A percentile compares a stretch with the other conserved stretches of the same genome.
Evolutionary conservation across 2,329 filamentous ascomycete species (phyloP).

Genomic region (Aspergillus fumigatiaffinis): DNA sequence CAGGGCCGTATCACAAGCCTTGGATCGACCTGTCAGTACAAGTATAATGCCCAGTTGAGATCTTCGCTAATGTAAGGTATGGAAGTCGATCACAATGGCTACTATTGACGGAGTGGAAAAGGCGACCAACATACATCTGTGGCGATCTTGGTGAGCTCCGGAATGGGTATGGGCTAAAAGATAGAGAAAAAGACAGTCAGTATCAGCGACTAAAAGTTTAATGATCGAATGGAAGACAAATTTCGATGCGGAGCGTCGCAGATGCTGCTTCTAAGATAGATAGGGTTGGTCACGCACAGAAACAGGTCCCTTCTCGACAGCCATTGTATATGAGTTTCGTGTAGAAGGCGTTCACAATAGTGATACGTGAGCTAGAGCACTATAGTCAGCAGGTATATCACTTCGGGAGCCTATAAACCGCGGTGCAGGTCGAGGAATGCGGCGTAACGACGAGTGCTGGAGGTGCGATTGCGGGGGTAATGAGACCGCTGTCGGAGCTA

Average conservation of each 20-base stretch:
- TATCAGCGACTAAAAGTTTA: not conserved
- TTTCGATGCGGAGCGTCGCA: not conserved
- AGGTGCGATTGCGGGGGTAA: constrained; percentile 11
- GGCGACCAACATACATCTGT: constrained; percentile 61
- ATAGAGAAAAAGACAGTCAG: not conserved
- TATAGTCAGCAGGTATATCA: constrained; percentile 11
- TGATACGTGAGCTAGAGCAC: not conserved
- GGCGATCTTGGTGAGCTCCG: constrained; percentile 79
- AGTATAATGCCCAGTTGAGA: not conserved
- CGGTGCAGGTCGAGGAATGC: constrained; percentile 10
- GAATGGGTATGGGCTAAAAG: constrained; percentile 67
- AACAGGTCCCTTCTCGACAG: constrained; percentile 25
- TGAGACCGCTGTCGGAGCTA: not conserved
- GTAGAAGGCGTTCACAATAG: not conserved
- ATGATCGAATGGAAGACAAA: not conserved
- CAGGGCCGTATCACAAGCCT: constrained; percentile 82
- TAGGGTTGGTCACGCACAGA: constrained; percentile 19
- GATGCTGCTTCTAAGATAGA: constrained; percentile 4
- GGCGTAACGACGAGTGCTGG: constrained; percentile 15
- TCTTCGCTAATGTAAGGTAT: not conserved
- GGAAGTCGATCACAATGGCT: not conserved
- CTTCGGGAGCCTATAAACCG: constrained; percentile 3
- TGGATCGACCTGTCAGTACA: constrained; percentile 9
- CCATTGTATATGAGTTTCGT: constrained; percentile 23
- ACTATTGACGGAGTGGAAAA: not conserved